Conservation (phyloP, 495 filamentous ascomycete species). For the Aspergillus sclerotiicarbonarius region DNA sequence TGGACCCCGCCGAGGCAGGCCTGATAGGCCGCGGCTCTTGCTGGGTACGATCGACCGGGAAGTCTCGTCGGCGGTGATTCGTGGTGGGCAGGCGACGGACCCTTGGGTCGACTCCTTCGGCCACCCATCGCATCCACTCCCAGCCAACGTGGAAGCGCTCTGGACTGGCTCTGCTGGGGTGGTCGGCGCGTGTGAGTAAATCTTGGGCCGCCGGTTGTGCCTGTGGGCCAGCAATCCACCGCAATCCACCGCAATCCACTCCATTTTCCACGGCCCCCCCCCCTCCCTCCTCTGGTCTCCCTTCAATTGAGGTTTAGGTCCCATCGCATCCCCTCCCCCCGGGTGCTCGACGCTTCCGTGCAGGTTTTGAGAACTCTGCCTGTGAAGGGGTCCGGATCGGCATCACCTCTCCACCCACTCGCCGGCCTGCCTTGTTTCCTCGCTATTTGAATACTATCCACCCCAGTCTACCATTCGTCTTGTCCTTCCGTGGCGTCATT, state of each 20-base stretch:
- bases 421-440: constrained; percentile 9
- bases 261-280: not conserved
- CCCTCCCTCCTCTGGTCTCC: not conserved
- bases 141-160: constrained; percentile 16
- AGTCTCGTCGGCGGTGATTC: constrained; percentile 13
- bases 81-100: constrained; percentile 8
- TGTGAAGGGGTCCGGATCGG: constrained; percentile 12
- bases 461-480: not conserved
- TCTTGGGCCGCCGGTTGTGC: constrained; percentile 1
- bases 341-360: constrained; percentile 20
- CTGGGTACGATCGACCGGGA: constrained; percentile 23
- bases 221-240: constrained; percentile 14
- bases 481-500: constrained; percentile 4
- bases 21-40: constrained; percentile 17
- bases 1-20: constrained; percentile 11
- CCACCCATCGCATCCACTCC: not conserved
- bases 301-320: not conserved
- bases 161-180: not conserved
- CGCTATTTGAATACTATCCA: not conserved
- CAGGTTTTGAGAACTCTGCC: constrained; percentile 13
- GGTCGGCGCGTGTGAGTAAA: constrained; percentile 1
- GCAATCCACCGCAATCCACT: not conserved
- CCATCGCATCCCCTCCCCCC: not conserved
- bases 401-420: constrained; percentile 16
- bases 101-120: constrained; percentile 11